Evolutionary conservation across 2,329 filamentous ascomycete species (phyloP).

Genomic region (Cercospora sesami): DNA sequence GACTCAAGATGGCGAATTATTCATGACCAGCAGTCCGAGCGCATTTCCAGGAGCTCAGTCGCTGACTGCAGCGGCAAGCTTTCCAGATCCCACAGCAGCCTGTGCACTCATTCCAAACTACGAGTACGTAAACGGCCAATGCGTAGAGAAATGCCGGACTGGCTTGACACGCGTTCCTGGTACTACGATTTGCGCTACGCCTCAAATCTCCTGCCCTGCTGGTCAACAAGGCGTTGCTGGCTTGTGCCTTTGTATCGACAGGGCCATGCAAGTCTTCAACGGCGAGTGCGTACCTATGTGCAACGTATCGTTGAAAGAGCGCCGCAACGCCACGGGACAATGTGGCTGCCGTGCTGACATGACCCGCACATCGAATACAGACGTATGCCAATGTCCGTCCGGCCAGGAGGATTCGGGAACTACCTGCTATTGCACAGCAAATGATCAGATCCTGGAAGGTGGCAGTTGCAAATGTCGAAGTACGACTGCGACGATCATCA

Average conservation of each 20-base stretch:
- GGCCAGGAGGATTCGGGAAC: neutral
- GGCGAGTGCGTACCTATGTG: neutral
- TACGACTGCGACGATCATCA: neutral
- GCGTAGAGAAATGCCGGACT: neutral
- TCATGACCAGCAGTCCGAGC: neutral
- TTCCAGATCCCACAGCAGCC: neutral
- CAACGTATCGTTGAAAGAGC: neutral
- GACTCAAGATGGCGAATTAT: neutral
- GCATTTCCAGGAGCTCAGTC: neutral
- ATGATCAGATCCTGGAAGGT: too few species aligned
- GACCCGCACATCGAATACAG: neutral
- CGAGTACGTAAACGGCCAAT: slow-evolving; percentile 4
- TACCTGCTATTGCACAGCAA: neutral
- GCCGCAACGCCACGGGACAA: neutral
- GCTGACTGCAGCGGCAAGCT: neutral
- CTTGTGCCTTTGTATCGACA: neutral
- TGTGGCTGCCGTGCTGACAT: slow-evolving; percentile 1
- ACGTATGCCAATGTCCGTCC: neutral
- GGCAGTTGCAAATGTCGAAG: neutral
- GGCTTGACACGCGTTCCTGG: neutral
- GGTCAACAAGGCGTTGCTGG: neutral
- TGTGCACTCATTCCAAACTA: neutral
- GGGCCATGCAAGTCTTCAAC: neutral
- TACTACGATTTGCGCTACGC: neutral
- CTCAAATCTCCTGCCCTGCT: neutral